These are phyloP conservation scores for Apiospora hydei DNA, from an alignment of 2,329 filamentous ascomycete genomes.

Conservation along the genomic window DNA sequence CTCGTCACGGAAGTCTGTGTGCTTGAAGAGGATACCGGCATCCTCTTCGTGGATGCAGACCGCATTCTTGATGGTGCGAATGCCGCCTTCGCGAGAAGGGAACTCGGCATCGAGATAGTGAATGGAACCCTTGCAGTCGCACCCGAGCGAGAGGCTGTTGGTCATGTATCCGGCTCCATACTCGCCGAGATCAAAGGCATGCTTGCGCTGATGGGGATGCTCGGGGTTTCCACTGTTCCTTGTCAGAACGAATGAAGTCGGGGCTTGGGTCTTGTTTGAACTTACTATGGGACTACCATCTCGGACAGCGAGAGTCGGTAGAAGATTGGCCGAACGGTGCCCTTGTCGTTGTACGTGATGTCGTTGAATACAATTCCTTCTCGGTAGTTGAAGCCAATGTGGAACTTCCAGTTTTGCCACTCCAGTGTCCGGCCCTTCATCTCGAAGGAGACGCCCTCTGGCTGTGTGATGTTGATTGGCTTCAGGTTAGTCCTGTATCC, in stretches of 20 bases:
- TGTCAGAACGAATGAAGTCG: constrained; percentile 25
- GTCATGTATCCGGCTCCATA: constrained; percentile 87
- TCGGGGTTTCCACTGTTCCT: constrained; percentile 71
- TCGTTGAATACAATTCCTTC: constrained; percentile 92
- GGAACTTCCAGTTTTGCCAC: constrained; percentile 95
- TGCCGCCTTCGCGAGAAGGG: constrained; percentile 77
- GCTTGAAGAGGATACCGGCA: constrained; percentile 90
- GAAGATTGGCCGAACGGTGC: constrained; percentile 78
- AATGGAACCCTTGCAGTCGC: constrained; percentile 89
- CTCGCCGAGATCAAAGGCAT: constrained; percentile 82
- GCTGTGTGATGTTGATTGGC: constrained; percentile 86
- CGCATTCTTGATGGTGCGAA: constrained; percentile 87
- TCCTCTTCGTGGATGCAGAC: constrained; percentile 97
- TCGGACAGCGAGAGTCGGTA: constrained; percentile 89
- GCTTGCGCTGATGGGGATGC: constrained; percentile 80
- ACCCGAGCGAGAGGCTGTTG: constrained; percentile 77
- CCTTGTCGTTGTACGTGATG: constrained; percentile 88
- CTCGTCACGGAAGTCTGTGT: constrained; percentile 91
- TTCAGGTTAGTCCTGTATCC: constrained; percentile 83
- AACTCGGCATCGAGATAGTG: constrained; percentile 92
- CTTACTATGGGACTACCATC: constrained; percentile 87
- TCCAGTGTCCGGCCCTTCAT: constrained; percentile 76
- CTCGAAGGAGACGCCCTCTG: constrained; percentile 86
- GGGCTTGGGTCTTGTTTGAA: constrained; percentile 18
- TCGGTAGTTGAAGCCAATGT: constrained; percentile 93